Base-by-base conservation (phyloP, 1,284 basidiomycete species). In the Austropuccinia psidii region DNA sequence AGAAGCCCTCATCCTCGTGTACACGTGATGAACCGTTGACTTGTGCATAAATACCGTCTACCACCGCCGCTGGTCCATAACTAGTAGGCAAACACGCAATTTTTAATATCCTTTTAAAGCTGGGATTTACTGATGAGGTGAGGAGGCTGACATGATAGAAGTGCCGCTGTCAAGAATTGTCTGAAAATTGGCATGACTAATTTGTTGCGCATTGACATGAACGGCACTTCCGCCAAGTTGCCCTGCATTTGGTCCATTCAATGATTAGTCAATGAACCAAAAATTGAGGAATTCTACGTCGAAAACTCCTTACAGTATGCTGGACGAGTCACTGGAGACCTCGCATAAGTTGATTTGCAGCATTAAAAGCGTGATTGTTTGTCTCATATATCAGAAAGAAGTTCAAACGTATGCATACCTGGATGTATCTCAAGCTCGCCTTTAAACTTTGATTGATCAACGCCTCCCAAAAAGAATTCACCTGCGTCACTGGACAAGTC, bases 91-190 rank as follows among this genome's bases (percentile, higher is more conserved):
- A 33, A 60, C 35, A 21, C 41, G 8, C 21, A n/a, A 11, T 39
- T 60, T n/a, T 39, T 17, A 35, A 27, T 4, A 55, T 4, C 19
- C 31, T 31, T 45, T 11, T 45, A 45, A 29, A 55, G 7, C 29
- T 19, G 24, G 6, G 31, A 17, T 33, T 24, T 55, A 17, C 9
- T 11, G 4, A 45, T 7, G 11, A 19, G 5, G 31, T 24, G 27
- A 52, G 11, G 39, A 24, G n/a, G 61, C 45, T 72, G 33, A 72
- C 68, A 72, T 72, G 33, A 72, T 72, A 39, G 68, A 61, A 35
- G 68, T 72, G 29, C 68, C 58, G n/a, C 68, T 72, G 52, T 72
- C 68, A 52, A 72, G 49, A 29, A 72, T 62, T 35, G 58, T 72
- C 9, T 62, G 17, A 9, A 27, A 47, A 41, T 37, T 72, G 2